A percentile compares a stretch with the other conserved stretches of the same genome.
phyloP scores from a whole-genome alignment of 345 rosid species.

The Angophora floribunda region DNA sequence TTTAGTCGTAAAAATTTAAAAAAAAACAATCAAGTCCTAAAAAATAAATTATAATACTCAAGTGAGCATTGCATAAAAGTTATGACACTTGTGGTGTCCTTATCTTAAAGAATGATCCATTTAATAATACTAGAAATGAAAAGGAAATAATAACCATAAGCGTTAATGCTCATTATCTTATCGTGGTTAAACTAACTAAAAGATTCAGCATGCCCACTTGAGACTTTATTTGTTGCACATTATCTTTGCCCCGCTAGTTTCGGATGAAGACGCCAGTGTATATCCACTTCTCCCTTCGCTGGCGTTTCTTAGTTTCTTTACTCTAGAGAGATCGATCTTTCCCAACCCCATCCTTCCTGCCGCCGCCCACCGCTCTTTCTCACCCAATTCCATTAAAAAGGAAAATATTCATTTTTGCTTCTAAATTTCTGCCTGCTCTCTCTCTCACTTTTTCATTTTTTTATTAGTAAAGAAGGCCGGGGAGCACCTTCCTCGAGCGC shows the following conservation, averaged over 20 bases:
- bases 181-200: background rate
- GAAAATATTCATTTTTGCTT: no score
- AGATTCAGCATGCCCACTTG: background rate
- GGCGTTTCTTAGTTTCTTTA: background rate
- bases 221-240: background rate
- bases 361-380: background rate
- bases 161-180: background rate
- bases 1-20: accelerated
- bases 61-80: accelerated
- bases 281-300: accelerated
- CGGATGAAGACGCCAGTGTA: background rate
- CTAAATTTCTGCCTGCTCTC: no score
- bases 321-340: background rate
- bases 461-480: no score
- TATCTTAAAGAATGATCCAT: background rate
- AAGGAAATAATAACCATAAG: background rate
- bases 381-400: background rate
- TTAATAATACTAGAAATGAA: background rate
- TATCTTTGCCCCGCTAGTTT: background rate
- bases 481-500: no score
- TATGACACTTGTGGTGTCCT: accelerated
- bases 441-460: no score
- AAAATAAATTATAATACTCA: background rate
- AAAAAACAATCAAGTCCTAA: no score
- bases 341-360: background rate